These are phyloP conservation scores for Plasmodium vinckei DNA, from an alignment of 169 alveolate genomes.

Conservation along the genomic window DNA sequence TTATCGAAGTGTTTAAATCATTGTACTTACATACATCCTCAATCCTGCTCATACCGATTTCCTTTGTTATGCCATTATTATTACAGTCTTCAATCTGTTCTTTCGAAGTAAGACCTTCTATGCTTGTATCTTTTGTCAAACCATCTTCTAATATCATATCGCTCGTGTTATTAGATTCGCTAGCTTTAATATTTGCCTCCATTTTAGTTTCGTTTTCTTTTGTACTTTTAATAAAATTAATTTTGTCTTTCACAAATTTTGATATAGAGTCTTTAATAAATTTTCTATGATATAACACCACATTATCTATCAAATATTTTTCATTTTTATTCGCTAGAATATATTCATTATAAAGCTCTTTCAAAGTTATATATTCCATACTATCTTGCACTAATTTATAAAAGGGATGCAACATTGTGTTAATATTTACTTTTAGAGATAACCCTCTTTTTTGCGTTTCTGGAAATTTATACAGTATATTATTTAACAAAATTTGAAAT, in stretches of 20 bases:
- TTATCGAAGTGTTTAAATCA: neutral
- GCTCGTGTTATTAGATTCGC: neutral
- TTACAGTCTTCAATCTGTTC: neutral
- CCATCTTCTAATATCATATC: neutral
- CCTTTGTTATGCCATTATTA: neutral
- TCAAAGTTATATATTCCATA: slow-evolving; percentile 31
- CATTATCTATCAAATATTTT: slow-evolving; percentile 50
- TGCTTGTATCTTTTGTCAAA: neutral
- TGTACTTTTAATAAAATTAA: neutral
- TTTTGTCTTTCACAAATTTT: slow-evolving; percentile 18
- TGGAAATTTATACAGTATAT: slow-evolving; percentile 45
- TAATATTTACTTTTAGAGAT: slow-evolving; percentile 25
- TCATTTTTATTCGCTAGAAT: slow-evolving; percentile 8
- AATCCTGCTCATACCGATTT: too few species aligned
- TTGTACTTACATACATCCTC: neutral
- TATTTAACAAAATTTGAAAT: slow-evolving; percentile 69
- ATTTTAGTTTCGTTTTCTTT: neutral
- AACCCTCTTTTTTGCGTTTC: slow-evolving; percentile 63
- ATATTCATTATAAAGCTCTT: slow-evolving; percentile 56
- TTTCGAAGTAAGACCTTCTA: neutral
- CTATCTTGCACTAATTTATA: slow-evolving; percentile 52
- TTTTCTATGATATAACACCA: slow-evolving; percentile 42
- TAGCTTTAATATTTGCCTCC: neutral
- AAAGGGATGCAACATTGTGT: slow-evolving; percentile 49
- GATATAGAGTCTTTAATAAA: slow-evolving; percentile 25